phyloP scores from a whole-genome alignment of 495 filamentous ascomycete species.

The Sabuloglossum arenarium region DNA sequence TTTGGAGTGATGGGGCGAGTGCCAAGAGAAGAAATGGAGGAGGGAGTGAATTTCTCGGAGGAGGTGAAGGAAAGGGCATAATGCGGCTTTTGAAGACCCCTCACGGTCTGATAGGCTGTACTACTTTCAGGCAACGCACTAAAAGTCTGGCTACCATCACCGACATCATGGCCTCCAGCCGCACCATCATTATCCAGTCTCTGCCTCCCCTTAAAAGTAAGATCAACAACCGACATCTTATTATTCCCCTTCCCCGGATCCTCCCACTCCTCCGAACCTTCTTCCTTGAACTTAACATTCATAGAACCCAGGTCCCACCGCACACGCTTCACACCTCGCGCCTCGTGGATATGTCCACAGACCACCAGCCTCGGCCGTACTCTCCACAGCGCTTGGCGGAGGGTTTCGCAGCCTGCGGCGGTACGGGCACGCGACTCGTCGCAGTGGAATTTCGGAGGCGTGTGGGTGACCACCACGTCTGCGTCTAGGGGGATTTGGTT shows the following conservation, averaged over 20 bases:
- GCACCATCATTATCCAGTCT: slow-evolving; percentile 21
- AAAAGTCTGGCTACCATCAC: neutral
- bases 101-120: neutral
- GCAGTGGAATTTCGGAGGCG: slow-evolving; percentile 25
- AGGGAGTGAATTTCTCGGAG: neutral
- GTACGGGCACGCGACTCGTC: slow-evolving; percentile 17
- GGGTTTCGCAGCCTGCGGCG: slow-evolving; percentile 21
- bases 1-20: neutral
- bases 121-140: neutral
- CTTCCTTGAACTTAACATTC: slow-evolving; percentile 15
- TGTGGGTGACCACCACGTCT: slow-evolving; percentile 29
- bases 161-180: slow-evolving; percentile 1
- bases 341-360: slow-evolving; percentile 31
- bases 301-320: slow-evolving; percentile 15
- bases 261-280: slow-evolving; percentile 18
- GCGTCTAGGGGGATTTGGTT: slow-evolving; percentile 22
- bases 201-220: slow-evolving; percentile 24
- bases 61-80: neutral
- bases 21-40: neutral
- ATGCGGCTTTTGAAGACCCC: neutral
- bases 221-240: slow-evolving; percentile 35
- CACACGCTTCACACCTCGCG: slow-evolving; percentile 25
- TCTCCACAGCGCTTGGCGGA: slow-evolving; percentile 19
- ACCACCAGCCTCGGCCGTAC: slow-evolving; percentile 24
- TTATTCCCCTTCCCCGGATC: slow-evolving; percentile 28